Evolutionary conservation across 257 asterid genomes (phyloP).

Genomic region (Solanum stenotomum): DNA sequence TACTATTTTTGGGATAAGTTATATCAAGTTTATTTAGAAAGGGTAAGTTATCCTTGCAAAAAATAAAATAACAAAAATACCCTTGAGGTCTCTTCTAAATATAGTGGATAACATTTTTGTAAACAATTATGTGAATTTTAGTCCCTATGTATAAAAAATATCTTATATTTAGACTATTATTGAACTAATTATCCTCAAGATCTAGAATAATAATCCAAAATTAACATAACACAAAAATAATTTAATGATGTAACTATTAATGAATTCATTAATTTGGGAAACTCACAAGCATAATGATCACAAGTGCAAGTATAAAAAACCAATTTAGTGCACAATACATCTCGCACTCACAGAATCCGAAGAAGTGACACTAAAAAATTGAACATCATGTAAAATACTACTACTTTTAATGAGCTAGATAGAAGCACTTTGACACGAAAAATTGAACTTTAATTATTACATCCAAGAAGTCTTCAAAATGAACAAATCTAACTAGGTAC

Average conservation of each 20-base stretch:
- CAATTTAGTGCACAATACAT: too few relatives aligned
- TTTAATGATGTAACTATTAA: not conserved
- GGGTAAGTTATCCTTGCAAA: too few relatives aligned
- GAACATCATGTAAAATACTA: not conserved
- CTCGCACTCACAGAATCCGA: fast-evolving
- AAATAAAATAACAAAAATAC: too few relatives aligned
- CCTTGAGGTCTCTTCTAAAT: not conserved
- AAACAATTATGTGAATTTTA: not conserved
- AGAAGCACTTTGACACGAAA: not conserved
- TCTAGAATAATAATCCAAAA: not conserved
- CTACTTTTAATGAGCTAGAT: not conserved
- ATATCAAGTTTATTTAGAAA: not conserved
- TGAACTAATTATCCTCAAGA: not conserved
- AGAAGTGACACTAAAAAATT: not conserved
- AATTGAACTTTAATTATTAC: not conserved
- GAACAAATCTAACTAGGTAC: not conserved
- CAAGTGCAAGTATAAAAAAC: not conserved
- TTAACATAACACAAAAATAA: not conserved
- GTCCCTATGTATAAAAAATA: not conserved
- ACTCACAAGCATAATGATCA: not conserved
- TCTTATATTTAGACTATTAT: not conserved
- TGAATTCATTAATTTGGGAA: not conserved
- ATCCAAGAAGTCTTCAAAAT: not conserved
- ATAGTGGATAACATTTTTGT: not conserved
- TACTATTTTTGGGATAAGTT: not conserved